Base-by-base conservation (phyloP, 2,329 filamentous ascomycete genomes). In the Neofusicoccum cordaticola region DNA sequence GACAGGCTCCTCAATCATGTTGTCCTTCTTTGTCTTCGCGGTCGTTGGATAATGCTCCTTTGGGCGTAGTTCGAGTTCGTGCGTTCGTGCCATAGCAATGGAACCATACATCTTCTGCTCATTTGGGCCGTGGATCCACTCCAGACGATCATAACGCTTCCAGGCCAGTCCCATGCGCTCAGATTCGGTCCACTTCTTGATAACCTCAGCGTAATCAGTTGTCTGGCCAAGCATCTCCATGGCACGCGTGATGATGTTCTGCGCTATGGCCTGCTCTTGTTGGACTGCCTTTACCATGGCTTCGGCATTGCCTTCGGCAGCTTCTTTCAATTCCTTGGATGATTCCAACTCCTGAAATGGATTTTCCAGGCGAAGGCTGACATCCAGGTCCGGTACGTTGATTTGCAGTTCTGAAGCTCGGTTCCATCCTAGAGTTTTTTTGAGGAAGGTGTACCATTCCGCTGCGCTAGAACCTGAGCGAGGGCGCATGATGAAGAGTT, bases 21-120 rank as follows among this genome's bases (percentile, higher is more conserved):
- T 45, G 22, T 64, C 45, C 41, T 19, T 74, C 72, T 27, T 75
- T 19, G 44, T 53, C 64, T 75, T 77, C 4, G 80, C 78, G 15
- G 73, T 79, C 1, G 85, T 86, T 2, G 86, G 83, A 69, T 89
- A 90, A 71, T 90, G 88, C 62, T 84, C 78, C 71, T 89, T 88
- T 0, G 87, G 86, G 3, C 87, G 82, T 44, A 90, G 73, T 72
- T 90, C 87, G 15, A 90, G 81, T 58, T 90, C 87, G 71, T 90
- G 87, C 2, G 87, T 86, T 57, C 82, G 83, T 67, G 85, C 80
- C 87, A 90, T 89, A 37, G 86, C 88, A 67, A 90, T 86, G 0
- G 86, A 85, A 41, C 88, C 88, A 67, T 89, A 89, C 87, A 90
- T 90, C 66, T 85, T 86, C 68, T 86, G 82, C 71, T 90, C 88